These are phyloP conservation scores for Penicillium antarcticum DNA, from an alignment of 495 filamentous ascomycete species.

Conservation along the genomic window DNA sequence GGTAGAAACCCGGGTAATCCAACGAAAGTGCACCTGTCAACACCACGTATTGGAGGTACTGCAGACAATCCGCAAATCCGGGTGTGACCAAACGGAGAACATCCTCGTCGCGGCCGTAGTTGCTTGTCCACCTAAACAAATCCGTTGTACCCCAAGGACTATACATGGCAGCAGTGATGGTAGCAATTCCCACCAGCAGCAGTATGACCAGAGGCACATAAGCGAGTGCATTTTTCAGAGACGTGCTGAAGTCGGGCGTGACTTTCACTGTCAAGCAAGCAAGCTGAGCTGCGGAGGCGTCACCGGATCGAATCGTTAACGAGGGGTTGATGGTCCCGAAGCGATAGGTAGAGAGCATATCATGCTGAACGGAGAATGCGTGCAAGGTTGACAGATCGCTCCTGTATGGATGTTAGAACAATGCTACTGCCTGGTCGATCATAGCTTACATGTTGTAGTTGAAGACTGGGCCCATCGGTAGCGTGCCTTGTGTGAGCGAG, in stretches of 20 bases:
- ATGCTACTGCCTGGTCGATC: neutral
- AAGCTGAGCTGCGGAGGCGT: conserved; percentile 54
- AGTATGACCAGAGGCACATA: conserved; percentile 79
- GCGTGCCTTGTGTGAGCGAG: conserved; percentile 55
- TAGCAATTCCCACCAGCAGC: conserved; percentile 75
- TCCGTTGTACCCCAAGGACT: conserved; percentile 93
- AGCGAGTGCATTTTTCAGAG: conserved; percentile 62
- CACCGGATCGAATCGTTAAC: conserved; percentile 71
- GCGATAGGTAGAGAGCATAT: conserved; percentile 76
- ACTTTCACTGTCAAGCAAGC: conserved; percentile 77
- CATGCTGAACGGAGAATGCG: conserved; percentile 71
- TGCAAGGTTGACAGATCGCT: conserved; percentile 54
- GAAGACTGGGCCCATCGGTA: conserved; percentile 76
- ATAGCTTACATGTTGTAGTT: conserved; percentile 52
- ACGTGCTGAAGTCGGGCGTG: conserved; percentile 72
- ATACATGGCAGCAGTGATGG: conserved; percentile 75
- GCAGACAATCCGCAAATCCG: conserved; percentile 93
- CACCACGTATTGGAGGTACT: conserved; percentile 93
- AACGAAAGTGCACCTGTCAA: conserved; percentile 82
- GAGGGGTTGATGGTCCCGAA: conserved; percentile 76
- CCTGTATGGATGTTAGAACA: conserved; percentile 21
- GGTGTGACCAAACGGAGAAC: conserved; percentile 89
- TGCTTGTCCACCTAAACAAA: conserved; percentile 89
- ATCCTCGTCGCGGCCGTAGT: conserved; percentile 92
- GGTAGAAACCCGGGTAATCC: conserved; percentile 91